Percentiles rank a stretch among this genome's conserved stretches.
phyloP scores from a whole-genome alignment of 768 basidiomycete genomes.

The Lyophyllum decastes region DNA sequence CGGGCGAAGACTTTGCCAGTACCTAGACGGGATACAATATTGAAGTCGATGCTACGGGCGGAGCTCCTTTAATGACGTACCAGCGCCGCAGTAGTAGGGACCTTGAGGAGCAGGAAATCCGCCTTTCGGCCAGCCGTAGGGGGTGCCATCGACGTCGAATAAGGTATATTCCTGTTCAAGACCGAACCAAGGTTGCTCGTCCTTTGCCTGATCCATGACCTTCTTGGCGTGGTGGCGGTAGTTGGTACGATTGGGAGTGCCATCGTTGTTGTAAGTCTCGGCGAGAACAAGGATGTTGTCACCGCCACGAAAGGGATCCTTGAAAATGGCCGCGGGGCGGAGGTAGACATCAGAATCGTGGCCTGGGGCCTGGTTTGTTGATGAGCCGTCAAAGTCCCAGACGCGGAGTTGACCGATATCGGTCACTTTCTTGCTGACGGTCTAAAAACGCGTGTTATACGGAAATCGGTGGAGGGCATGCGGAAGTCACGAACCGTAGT shows the following conservation, averaged over 20 bases:
- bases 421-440: constrained; percentile 82
- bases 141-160: constrained; percentile 87
- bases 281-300: constrained; percentile 97
- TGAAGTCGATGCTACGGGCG: background rate
- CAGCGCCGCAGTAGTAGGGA: constrained; percentile 99
- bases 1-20: constrained; percentile 98
- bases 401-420: constrained; percentile 90
- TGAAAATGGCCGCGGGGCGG: constrained; percentile 95
- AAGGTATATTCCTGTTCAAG: constrained; percentile 99
- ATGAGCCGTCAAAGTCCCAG: constrained; percentile 99
- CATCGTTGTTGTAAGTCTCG: constrained; percentile 98
- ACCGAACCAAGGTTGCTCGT: constrained; percentile 90
- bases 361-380: constrained; percentile 96
- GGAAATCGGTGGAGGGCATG: background rate
- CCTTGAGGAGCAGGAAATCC: constrained; percentile 99
- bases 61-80: constrained; percentile 42
- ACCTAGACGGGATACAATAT: constrained; percentile 42
- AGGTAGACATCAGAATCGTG: constrained; percentile 97
- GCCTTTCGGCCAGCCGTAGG: constrained; percentile 97
- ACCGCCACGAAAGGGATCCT: constrained; percentile 98
- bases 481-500: constrained; percentile 69
- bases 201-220: constrained; percentile 91
- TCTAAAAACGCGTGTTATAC: constrained; percentile 46
- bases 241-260: constrained; percentile 97
- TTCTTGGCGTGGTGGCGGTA: constrained; percentile 92